Evolutionary conservation across 2,329 filamentous ascomycete species (phyloP).

Genomic region (Aspergillus viridinutans): DNA sequence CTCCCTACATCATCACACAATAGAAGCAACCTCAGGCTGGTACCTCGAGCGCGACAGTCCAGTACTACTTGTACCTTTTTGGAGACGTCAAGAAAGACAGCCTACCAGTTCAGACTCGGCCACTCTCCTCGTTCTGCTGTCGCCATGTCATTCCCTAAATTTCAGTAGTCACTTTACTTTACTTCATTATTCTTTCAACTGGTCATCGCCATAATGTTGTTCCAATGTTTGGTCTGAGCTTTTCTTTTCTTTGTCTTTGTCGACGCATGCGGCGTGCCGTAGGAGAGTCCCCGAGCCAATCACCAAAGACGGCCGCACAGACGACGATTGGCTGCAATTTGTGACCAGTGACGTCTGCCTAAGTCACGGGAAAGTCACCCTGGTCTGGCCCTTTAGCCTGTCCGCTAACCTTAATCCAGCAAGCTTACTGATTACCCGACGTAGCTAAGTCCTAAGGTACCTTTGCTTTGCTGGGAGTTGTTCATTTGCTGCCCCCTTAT

Average conservation of each 20-base stretch:
- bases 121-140: background rate
- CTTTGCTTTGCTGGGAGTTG: too few relatives aligned
- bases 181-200: too few relatives aligned
- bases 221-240: constrained; percentile 18
- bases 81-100: too few relatives aligned
- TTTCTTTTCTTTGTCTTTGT: constrained; percentile 30
- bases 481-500: background rate
- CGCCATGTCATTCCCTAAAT: too few relatives aligned
- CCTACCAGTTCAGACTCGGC: background rate
- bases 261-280: constrained; percentile 26
- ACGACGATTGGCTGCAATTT: background rate
- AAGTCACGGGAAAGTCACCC: background rate
- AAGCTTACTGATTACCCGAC: too few relatives aligned
- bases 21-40: too few relatives aligned
- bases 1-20: background rate
- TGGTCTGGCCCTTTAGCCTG: background rate
- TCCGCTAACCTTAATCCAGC: background rate
- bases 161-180: too few relatives aligned
- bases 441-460: too few relatives aligned
- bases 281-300: constrained; percentile 6
- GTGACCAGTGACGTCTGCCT: constrained; percentile 7
- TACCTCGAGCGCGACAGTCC: too few relatives aligned
- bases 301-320: background rate
- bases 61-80: too few relatives aligned
- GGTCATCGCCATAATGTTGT: constrained; percentile 1